phyloP scores from a whole-genome alignment of 1,284 basidiomycete genomes.

The Testicularia cyperi region DNA sequence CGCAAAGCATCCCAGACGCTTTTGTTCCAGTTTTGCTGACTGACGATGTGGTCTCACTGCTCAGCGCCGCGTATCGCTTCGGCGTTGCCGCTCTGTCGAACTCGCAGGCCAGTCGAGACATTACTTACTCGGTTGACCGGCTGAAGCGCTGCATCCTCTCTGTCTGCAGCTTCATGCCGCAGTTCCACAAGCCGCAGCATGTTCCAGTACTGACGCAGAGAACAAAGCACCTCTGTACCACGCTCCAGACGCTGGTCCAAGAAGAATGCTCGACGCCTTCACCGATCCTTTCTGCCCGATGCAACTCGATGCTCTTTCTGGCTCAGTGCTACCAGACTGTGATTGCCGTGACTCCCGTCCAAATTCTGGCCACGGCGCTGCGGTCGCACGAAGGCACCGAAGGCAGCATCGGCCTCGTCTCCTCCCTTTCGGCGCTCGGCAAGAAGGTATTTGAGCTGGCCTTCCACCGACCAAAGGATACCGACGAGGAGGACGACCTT shows the following conservation, averaged over 20 bases:
- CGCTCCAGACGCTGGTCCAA: conserved; percentile 25
- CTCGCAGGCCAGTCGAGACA: conserved; percentile 16
- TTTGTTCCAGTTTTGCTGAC: conserved; percentile 30
- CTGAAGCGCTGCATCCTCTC: conserved; percentile 37
- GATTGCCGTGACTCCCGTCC: conserved; percentile 21
- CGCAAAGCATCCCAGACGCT: conserved; percentile 18
- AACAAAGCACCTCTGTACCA: conserved; percentile 27
- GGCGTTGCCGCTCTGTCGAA: conserved; percentile 14
- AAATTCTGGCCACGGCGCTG: conserved; percentile 19
- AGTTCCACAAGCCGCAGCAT: conserved; percentile 27
- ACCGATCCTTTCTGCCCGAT: conserved; percentile 12
- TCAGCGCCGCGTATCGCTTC: conserved; percentile 32
- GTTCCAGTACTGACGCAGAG: conserved; percentile 19
- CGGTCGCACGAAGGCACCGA: conserved; percentile 8
- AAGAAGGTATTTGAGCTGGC: conserved; percentile 32
- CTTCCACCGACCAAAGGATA: conserved; percentile 28
- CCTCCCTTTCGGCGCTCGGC: conserved; percentile 26
- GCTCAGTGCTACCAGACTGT: conserved; percentile 33
- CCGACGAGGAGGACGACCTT: conserved; percentile 43
- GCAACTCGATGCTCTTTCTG: conserved; percentile 40
- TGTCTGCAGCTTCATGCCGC: conserved; percentile 24
- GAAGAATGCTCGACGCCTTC: conserved; percentile 17
- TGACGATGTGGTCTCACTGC: conserved; percentile 37
- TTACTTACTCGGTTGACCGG: conserved; percentile 30
- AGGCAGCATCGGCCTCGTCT: conserved; percentile 18